A percentile compares a stretch with the other conserved stretches of the same genome.
Evolutionary conservation across 169 alveolate genomes (phyloP).

Genomic region (Plasmodium knowlesi): DNA sequence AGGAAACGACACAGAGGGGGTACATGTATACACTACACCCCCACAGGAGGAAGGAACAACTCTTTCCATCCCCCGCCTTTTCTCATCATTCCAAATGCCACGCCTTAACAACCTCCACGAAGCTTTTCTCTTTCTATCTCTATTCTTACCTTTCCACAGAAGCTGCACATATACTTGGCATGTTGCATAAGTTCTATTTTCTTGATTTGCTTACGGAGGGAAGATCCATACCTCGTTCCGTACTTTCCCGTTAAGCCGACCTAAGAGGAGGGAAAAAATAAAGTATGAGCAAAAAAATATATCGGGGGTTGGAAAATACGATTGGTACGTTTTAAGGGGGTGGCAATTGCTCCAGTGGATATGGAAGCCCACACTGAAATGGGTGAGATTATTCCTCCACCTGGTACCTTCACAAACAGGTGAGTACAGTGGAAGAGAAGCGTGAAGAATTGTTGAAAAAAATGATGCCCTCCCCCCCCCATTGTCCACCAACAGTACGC

Average conservation of each 20-base stretch:
- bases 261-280: constrained; percentile 74
- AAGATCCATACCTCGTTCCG: constrained; percentile 99
- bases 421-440: background rate
- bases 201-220: constrained; percentile 97
- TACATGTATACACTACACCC: background rate
- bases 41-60: background rate
- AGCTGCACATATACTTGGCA: constrained; percentile 95
- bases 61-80: background rate
- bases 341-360: too few relatives aligned
- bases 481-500: background rate
- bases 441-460: background rate
- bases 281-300: too few relatives aligned
- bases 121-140: background rate
- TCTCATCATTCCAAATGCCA: background rate
- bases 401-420: background rate
- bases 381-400: background rate
- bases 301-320: background rate
- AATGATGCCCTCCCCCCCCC: background rate
- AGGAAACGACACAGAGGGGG: background rate
- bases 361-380: background rate
- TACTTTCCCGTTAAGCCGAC: constrained; percentile 98
- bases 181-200: constrained; percentile 95
- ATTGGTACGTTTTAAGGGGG: too few relatives aligned
- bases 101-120: background rate
- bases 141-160: constrained; percentile 94